Evolutionary conservation across 1,139 yeast species (phyloP).

Genomic region (Meyerozyma guilliermondii): DNA sequence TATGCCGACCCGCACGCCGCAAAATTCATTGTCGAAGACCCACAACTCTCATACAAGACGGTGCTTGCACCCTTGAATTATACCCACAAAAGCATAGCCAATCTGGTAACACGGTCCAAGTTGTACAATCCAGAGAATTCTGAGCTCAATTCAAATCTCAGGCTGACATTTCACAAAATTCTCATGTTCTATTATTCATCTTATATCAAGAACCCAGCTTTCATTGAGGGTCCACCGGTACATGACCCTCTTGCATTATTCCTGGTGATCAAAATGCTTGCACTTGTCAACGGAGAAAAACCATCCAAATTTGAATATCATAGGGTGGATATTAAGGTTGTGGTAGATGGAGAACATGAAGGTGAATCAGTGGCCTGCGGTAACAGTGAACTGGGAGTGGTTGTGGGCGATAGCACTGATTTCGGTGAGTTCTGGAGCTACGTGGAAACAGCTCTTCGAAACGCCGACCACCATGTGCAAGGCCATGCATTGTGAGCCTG

Average conservation of each 20-base stretch:
- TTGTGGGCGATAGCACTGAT: constrained; percentile 42
- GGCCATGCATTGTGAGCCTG: not conserved
- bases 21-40: constrained; percentile 44
- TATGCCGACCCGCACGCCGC: constrained; percentile 79
- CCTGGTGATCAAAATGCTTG: constrained; percentile 35
- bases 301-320: constrained; percentile 27
- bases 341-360: constrained; percentile 23
- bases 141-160: constrained; percentile 27
- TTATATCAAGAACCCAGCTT: constrained; percentile 41
- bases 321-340: constrained; percentile 22
- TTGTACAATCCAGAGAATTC: constrained; percentile 17
- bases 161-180: constrained; percentile 54
- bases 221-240: constrained; percentile 63
- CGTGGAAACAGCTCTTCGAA: constrained; percentile 35
- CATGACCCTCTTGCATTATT: constrained; percentile 79
- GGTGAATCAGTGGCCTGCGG: constrained; percentile 28
- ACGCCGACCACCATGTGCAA: constrained; percentile 9
- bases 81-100: constrained; percentile 67
- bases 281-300: constrained; percentile 28
- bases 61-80: constrained; percentile 63
- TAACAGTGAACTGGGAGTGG: constrained; percentile 34
- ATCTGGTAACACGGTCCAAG: constrained; percentile 32
- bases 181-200: constrained; percentile 47
- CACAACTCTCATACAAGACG: constrained; percentile 41
- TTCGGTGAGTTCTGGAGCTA: constrained; percentile 50